Evolutionary conservation across 176 grass and related monocot genomes (phyloP).

Genomic region (Juncus effusus): DNA sequence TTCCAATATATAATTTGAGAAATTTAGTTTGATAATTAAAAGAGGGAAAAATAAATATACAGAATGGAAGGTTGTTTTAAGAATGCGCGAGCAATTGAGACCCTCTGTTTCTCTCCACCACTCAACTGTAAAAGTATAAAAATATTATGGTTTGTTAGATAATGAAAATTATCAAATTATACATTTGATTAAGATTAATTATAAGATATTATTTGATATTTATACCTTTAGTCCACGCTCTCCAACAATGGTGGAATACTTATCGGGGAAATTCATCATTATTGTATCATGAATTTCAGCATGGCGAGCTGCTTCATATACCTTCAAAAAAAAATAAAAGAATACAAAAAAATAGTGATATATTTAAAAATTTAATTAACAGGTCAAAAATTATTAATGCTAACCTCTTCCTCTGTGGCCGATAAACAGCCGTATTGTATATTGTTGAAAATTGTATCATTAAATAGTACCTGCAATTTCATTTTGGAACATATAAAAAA

Average conservation of each 20-base stretch:
- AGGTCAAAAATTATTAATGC: slow-evolving; percentile 1
- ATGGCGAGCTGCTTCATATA: slow-evolving; percentile 71
- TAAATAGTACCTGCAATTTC: slow-evolving; percentile 85
- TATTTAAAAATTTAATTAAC: slow-evolving; percentile 33
- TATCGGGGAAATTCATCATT: slow-evolving; percentile 82
- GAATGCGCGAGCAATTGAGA: slow-evolving; percentile 97
- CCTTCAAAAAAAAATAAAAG: slow-evolving; percentile 43
- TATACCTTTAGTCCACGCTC: slow-evolving; percentile 94
- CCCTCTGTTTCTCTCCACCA: slow-evolving; percentile 97
- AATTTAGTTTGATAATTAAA: slow-evolving; percentile 16
- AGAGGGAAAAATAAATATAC: slow-evolving; percentile 39
- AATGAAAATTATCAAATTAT: slow-evolving; percentile 9
- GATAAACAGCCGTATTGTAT: slow-evolving; percentile 93
- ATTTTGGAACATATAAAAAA: slow-evolving; percentile 7
- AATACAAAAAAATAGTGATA: slow-evolving; percentile 14
- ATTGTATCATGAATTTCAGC: slow-evolving; percentile 93
- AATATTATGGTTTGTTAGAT: slow-evolving; percentile 27
- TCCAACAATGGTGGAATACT: slow-evolving; percentile 88
- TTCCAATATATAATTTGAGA: slow-evolving; percentile 5
- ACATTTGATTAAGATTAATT: slow-evolving; percentile 18
- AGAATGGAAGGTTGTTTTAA: slow-evolving; percentile 95
- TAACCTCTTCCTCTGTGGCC: slow-evolving; percentile 92
- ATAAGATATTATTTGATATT: slow-evolving; percentile 21
- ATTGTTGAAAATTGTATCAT: slow-evolving; percentile 96
- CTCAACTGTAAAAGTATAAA: slow-evolving; percentile 60